Evolutionary conservation across 1,284 basidiomycete genomes (phyloP).

Genomic region (Athelia sp.): DNA sequence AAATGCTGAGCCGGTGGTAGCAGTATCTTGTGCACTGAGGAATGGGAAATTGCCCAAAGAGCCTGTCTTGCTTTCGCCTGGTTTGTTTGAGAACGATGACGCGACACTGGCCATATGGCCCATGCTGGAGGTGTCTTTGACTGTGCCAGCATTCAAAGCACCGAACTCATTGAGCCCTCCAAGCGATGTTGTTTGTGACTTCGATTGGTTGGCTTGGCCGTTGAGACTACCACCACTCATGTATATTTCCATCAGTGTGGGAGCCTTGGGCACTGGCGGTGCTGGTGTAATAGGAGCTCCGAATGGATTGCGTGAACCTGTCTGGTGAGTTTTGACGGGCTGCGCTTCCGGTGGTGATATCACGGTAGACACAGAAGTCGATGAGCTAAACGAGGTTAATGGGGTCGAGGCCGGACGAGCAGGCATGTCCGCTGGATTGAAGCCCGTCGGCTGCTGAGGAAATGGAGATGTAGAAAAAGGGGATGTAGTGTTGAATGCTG

Average conservation of each 20-base stretch:
- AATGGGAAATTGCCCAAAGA: conserved; percentile 13
- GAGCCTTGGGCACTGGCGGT: conserved; percentile 69
- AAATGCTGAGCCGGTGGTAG: conserved; percentile 36
- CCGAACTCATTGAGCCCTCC: conserved; percentile 16
- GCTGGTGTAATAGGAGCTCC: conserved; percentile 68
- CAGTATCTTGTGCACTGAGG: conserved; percentile 30
- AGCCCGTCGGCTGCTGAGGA: conserved; percentile 7
- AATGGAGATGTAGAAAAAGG: conserved; percentile 13
- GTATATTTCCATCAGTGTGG: conserved; percentile 79
- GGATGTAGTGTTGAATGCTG: not conserved
- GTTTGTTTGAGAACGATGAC: conserved; percentile 55
- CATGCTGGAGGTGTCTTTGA: conserved; percentile 32
- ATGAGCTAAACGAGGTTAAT: conserved; percentile 33
- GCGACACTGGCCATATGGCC: conserved; percentile 63
- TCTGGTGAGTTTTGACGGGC: conserved; percentile 83
- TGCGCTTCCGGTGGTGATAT: conserved; percentile 40
- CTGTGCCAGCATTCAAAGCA: conserved; percentile 36
- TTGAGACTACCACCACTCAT: conserved; percentile 34
- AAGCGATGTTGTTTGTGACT: conserved; percentile 20
- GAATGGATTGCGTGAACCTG: conserved; percentile 94
- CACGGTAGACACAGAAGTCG: conserved; percentile 18
- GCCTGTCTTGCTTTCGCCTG: conserved; percentile 19
- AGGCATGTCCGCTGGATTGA: conserved; percentile 28
- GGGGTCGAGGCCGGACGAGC: conserved; percentile 68
- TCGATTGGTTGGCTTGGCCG: conserved; percentile 19